Evolutionary conservation across 192 early-diverging fungal genomes (phyloP), one percentile per base, ranked within the genome.

Genomic region (Lobosporangium transversale): DNA sequence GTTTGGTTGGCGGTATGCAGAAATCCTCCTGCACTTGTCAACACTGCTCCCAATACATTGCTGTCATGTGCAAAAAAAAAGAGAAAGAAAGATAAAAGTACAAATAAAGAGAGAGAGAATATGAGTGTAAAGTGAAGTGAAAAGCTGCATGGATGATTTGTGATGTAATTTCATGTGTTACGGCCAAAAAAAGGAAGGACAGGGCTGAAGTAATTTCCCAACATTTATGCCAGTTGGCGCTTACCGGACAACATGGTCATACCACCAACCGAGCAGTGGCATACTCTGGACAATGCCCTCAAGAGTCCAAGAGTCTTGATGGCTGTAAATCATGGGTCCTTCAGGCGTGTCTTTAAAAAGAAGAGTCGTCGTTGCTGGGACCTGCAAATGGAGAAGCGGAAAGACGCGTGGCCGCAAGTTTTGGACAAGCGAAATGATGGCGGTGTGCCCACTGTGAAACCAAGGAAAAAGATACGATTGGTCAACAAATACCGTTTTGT

Each of bases 261-360:
- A 85, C 86, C 86, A 87, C 70, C 78, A 87, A 35, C 78, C 82
- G 21, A 85, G 63, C 21, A 85, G 56, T n/a, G 86, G 86, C 40
- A 85, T 75, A n/a, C 81, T 83, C 57, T 82, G 70, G 18, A 87
- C 70, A 37, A 87, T 66, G 10, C 84, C 86, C 60, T 84, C 86
- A n/a, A 88, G 54, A 4, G 84, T 83, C 86, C 86, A 88, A 9
- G 79, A 86, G 42, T 88, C 86, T 54, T 88, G 84, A 43, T 88
- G 84, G 45, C 78, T 71, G 32, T 81, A 82, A 32, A 88, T 84
- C 65, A 84, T 83, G 7, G 74, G 57, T 23, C 83, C 84, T 52
- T 63, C 57, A 14, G 80, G 73, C 12, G 79, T 78, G 59, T 84
- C 81, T n/a, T 58, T 60, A 58, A 88, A 86, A 44, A 67, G 60